Percentiles rank a stretch among this genome's conserved stretches.
phyloP scores from a whole-genome alignment of 2,329 filamentous ascomycete genomes.

The Epichloe sp. region DNA sequence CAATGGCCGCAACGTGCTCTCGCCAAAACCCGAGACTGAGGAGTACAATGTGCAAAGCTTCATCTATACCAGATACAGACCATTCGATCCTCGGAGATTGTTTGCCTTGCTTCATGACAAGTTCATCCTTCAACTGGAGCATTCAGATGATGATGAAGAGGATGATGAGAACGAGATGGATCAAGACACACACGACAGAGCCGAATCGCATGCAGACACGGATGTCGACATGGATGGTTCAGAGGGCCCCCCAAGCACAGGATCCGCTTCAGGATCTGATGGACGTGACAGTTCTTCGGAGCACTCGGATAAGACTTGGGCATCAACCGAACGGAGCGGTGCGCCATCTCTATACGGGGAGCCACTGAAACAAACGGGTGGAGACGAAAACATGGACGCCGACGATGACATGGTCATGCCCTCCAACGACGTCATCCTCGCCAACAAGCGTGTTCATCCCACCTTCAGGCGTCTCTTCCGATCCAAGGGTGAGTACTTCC shows the following conservation, averaged over 20 bases:
- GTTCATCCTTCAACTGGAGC: constrained; percentile 36
- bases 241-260: constrained; percentile 4
- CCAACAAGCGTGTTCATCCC: constrained; percentile 40
- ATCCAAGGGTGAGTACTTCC: constrained; percentile 49
- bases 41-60: constrained; percentile 63
- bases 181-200: constrained; percentile 10
- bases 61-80: constrained; percentile 48
- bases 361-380: background rate
- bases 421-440: constrained; percentile 32
- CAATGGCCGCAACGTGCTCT: constrained; percentile 37
- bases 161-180: constrained; percentile 16
- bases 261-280: background rate
- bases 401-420: constrained; percentile 18
- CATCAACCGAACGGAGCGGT: constrained; percentile 12
- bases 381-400: constrained; percentile 8
- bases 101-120: constrained; percentile 33
- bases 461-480: constrained; percentile 43
- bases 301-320: constrained; percentile 12
- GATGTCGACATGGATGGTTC: constrained; percentile 12
- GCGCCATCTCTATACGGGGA: constrained; percentile 10
- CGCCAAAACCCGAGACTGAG: constrained; percentile 57
- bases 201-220: background rate
- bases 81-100: constrained; percentile 35
- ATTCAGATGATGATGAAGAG: constrained; percentile 22
- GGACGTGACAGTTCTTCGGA: constrained; percentile 2